Base-by-base conservation (phyloP, 192 early-diverging fungal species). In the Coemansia reversa region DNA sequence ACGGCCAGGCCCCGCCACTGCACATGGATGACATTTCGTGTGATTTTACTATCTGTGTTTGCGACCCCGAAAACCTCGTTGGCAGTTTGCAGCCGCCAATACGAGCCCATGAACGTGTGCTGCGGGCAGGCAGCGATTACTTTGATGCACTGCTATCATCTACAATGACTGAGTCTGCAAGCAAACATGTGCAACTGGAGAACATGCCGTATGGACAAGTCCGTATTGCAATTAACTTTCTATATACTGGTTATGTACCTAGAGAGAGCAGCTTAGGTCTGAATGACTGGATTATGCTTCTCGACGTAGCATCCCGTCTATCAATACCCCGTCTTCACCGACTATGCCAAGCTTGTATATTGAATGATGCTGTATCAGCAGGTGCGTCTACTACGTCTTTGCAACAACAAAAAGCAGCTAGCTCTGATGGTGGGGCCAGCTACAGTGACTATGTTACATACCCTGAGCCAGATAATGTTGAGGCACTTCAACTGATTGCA, bases 51-150 rank as follows among this genome's bases (percentile, higher is more conserved):
- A 70, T 80, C 16, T 28, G 29, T 47, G 63, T 80, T 11, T 45
- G 18, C 19, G 77, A 80, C 56, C 72, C 77, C 2, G 63, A 67
- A 25, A 80, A 80, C 56, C 58, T 55, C 2, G 68, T 72, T n/a
- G 77, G 77, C 32, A 62, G 65, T 27, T 51, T 80, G 29, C 77
- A 80, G 63, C 77, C 77, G 48, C 77, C 72, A 1, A 67, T 80
- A 16, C 18, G 69, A 3, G 72, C 77, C 0, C 77, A 80, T 30
- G 72, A 65, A 29, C 35, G 56, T 19, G 72, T 80, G 39, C 65
- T 80, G 27, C 65, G 65, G 0, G 72, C 68, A 8, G 77, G 77
- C 14, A 80, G 77, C 55, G 77, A 80, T 22, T 80, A 80, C 49
- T 80, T 80, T 60, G 72, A 68, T 0, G 77, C 77, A 19, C 58